Evolutionary conservation across 176 grass and related monocot species (phyloP), one percentile per base, ranked within the genome.

Genomic region (Phoenix dactylifera): DNA sequence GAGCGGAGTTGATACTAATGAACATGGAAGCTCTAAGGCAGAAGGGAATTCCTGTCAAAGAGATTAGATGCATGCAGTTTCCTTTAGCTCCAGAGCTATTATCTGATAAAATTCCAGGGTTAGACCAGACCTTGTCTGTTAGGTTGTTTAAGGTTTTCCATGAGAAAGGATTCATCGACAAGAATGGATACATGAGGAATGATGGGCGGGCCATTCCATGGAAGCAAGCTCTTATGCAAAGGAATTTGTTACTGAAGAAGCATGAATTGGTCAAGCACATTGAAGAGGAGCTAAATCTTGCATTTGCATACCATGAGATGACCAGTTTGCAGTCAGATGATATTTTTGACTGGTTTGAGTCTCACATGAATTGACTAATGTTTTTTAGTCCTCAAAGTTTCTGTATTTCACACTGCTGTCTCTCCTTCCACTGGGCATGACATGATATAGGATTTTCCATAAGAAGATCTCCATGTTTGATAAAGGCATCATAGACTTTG

Each of bases 271-370:
- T 73, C 20, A 88, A 75, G 54, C 93, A 97, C 78, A 85, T 97
- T 20, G 89, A 67, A 1, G 87, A 97, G 76, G 93, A 97, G 78
- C 52, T 97, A 20, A 97, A 97, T 78, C 49, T 91, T 85, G 93
- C 87, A 55, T 88, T 73, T 67, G 93, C 77, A 1, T 85, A 75
- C 18, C 87, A 91, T 67, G 93, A 97, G 66, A 87, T 97, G 58
- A 88, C 84, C 19, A 83, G 93, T 72, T 78, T 88, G 4, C 60
- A 85, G 60, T 72, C 86, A 54, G 44, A 58, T 28, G 78, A 91
- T 22, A 91, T 97, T 70, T 87, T 97, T 35, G 22, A 80, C 24
- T 97, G 87, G 92, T 97, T 85, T 49, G 75, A 85, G 63, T 88
- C 75, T 10, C 83, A 96, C 65, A 87, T 85, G 83, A 26, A 70